phyloP scores from a whole-genome alignment of 1,284 basidiomycete genomes.

The Malassezia psittaci region DNA sequence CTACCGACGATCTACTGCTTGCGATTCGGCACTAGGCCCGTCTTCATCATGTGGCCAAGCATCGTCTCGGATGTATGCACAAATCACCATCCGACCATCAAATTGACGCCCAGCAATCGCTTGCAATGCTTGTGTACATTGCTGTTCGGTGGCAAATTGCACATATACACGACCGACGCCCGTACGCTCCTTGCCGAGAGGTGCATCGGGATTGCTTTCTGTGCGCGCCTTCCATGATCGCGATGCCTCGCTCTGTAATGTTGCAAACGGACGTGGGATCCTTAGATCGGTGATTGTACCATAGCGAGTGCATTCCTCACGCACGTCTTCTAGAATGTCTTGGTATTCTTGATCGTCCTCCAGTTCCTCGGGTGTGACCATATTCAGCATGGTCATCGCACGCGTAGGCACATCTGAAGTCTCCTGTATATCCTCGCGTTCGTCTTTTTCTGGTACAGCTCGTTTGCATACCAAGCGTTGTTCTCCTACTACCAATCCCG shows the following conservation, averaged over 20 bases:
- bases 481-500: slow-evolving; percentile 95
- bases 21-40: neutral
- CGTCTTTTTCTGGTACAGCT: slow-evolving; percentile 52
- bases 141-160: slow-evolving; percentile 59
- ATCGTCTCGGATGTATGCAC: slow-evolving; percentile 47
- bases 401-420: slow-evolving; percentile 52
- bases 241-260: slow-evolving; percentile 35
- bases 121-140: slow-evolving; percentile 64
- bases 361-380: slow-evolving; percentile 91
- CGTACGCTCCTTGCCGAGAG: slow-evolving; percentile 59
- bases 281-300: slow-evolving; percentile 38
- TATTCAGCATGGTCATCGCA: slow-evolving; percentile 94
- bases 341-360: slow-evolving; percentile 80
- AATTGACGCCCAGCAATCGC: slow-evolving; percentile 81
- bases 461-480: slow-evolving; percentile 92
- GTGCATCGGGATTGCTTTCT: slow-evolving; percentile 50
- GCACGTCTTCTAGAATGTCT: slow-evolving; percentile 88
- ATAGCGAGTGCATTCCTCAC: slow-evolving; percentile 59
- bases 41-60: slow-evolving; percentile 28
- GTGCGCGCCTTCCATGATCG: slow-evolving; percentile 52
- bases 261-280: slow-evolving; percentile 35
- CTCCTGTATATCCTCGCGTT: slow-evolving; percentile 24
- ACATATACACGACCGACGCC: slow-evolving; percentile 92
- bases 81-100: slow-evolving; percentile 70
- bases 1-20: neutral